Evolutionary conservation across 495 filamentous ascomycete genomes (phyloP), one percentile per base, ranked within the genome.

Genomic region (Tuber calosporum): DNA sequence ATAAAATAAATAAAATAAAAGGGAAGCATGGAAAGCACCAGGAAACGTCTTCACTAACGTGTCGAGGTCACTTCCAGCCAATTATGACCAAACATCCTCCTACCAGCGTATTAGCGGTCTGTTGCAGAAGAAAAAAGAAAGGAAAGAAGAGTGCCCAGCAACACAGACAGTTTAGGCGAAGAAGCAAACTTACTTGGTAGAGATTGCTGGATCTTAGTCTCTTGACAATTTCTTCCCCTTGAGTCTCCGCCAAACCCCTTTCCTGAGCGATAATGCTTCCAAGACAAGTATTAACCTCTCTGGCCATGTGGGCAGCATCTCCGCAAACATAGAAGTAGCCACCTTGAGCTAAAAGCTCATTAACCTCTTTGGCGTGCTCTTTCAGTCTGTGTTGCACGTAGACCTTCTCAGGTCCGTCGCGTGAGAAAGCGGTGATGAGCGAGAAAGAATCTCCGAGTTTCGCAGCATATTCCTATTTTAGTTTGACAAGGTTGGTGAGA

Each of bases 301-400:
- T 88, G 53, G 95, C 95, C 95, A 99, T 99, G 85, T 97, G 94
- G 68, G 96, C 92, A 8, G 95, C 95, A 79, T 99, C 95, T 84
- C 95, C 95, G 81, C 95, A 99, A 43, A 99, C 95, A 82, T 99
- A 99, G 85, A 99, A 93, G 83, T 94, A 97, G 22, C 91, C 94
- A 80, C 90, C 90, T 82, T 97, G 92, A 81, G 91, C 85, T 17
- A 99, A 86, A 4, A 99, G 89, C 77, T 94, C 88, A 83, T 97
- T 95, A 84, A 99, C 87, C 76, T 96, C 88, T 70, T 90, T 86
- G 40, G 93, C 91, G 36, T 89, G 85, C 83, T 97, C 93, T 83
- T 90, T 88, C 72, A 99, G 86, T 74, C 92, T 86, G 83, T 99
- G 94, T 83, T 99, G 95, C 8, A 99, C 95, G 81, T 99, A 99